A percentile compares a stretch with the other conserved stretches of the same genome.
Conservation (phyloP, 2,329 filamentous ascomycete genomes). For the Diplodia sapinea region DNA sequence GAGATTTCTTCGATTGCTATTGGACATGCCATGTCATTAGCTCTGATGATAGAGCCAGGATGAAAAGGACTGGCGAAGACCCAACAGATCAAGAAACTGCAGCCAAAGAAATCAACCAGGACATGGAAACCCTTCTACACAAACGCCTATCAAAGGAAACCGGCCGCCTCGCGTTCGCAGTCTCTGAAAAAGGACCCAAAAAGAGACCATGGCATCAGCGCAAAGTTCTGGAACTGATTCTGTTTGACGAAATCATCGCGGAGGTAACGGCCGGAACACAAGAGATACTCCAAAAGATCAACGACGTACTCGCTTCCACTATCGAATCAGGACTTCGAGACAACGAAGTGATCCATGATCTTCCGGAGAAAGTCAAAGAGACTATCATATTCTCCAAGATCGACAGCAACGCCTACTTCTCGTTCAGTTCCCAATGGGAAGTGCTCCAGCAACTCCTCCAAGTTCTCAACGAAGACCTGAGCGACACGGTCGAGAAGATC, state of each 20-base stretch:
- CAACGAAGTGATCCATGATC: background rate
- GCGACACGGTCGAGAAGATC: constrained; percentile 34
- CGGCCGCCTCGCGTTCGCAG: background rate
- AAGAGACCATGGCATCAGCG: constrained; percentile 38
- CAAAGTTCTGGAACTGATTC: constrained; percentile 40
- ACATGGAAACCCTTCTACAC: no score
- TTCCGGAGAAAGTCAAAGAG: constrained; percentile 28
- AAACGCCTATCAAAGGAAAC: no score
- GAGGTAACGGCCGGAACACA: constrained; percentile 7
- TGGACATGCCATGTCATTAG: background rate
- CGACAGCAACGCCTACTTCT: constrained; percentile 22
- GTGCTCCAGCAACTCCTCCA: constrained; percentile 35
- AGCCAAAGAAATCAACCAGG: no score
- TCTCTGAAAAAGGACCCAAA: background rate
- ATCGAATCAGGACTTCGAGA: background rate
- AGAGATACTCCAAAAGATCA: background rate
- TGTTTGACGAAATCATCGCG: constrained; percentile 36
- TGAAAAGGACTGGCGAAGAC: no score
- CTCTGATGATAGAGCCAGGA: background rate
- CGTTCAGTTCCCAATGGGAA: constrained; percentile 32
- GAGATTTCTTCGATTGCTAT: constrained; percentile 32
- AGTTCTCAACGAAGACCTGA: constrained; percentile 35
- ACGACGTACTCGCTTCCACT: background rate
- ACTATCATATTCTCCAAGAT: background rate
- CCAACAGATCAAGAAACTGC: no score